Conservation (phyloP, 495 filamentous ascomycete species). For the Tirmania nivea region DNA sequence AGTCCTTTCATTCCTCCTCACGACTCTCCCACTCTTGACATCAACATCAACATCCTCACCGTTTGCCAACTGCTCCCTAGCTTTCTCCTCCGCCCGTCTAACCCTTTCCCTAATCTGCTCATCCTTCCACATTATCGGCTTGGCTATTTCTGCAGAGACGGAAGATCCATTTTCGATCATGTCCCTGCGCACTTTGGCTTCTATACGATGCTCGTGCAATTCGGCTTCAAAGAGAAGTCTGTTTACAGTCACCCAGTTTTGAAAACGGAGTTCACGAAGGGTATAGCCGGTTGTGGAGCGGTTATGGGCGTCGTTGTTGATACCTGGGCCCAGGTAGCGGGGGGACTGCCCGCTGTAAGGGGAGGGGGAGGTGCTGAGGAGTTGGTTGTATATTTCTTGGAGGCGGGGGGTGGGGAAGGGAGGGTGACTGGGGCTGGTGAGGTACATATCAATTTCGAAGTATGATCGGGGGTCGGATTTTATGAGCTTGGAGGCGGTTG, state of each 20-base stretch:
- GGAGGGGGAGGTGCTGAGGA: too few species aligned
- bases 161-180: not conserved
- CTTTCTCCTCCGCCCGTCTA: not conserved
- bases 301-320: slow-evolving; percentile 5
- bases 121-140: not conserved
- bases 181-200: not conserved
- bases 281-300: slow-evolving; percentile 12
- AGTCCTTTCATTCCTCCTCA: not conserved
- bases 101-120: not conserved
- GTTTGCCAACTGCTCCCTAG: not conserved
- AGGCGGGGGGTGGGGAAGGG: not conserved
- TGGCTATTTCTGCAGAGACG: not conserved
- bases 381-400: not conserved
- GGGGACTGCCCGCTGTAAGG: too few species aligned
- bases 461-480: too few species aligned
- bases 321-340: not conserved
- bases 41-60: not conserved
- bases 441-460: not conserved
- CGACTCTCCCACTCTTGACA: not conserved
- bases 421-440: not conserved
- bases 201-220: slow-evolving; percentile 4
- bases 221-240: slow-evolving; percentile 15
- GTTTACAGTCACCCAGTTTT: slow-evolving; percentile 18
- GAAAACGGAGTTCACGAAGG: slow-evolving; percentile 10
- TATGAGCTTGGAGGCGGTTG: too few species aligned